Conservation (phyloP, 129 eudicot genomes). For the Flaveria bidentis region DNA sequence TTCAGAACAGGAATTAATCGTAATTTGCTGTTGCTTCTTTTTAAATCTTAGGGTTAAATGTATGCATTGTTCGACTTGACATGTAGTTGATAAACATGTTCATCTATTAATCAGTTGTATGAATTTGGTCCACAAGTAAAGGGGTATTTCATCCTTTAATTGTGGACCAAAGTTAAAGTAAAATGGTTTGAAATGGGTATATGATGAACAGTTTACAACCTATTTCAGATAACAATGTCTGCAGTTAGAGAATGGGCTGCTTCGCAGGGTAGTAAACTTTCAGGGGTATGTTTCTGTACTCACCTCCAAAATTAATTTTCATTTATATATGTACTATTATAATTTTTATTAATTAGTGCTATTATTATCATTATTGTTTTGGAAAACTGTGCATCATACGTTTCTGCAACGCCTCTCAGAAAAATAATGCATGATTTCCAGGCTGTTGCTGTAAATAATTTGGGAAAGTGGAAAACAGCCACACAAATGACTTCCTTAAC, state of each 20-base stretch:
- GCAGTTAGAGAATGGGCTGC: constrained; percentile 82
- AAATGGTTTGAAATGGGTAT: not conserved
- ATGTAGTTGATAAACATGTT: constrained; percentile 1
- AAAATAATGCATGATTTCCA: constrained; percentile 28
- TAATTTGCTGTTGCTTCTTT: not conserved
- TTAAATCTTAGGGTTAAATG: constrained; percentile 2
- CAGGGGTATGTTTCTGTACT: constrained; percentile 53
- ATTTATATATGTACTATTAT: not conserved
- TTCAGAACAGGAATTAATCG: not conserved
- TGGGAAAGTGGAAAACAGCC: constrained; percentile 99
- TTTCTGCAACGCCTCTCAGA: not conserved
- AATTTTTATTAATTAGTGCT: not conserved
- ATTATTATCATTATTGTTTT: not conserved
- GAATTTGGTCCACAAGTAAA: too few relatives aligned
- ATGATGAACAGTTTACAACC: constrained; percentile 18
- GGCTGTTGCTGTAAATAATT: constrained; percentile 99
- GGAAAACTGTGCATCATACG: not conserved
- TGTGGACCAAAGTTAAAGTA: constrained; percentile 12
- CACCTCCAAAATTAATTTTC: not conserved
- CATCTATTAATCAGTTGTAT: not conserved
- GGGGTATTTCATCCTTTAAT: too few relatives aligned
- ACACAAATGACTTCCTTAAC: constrained; percentile 92
- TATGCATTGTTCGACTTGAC: not conserved
- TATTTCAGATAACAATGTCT: constrained; percentile 60
- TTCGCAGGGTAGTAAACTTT: constrained; percentile 78